Conservation (phyloP, 768 basidiomycete species). For the Hericium alpestre region DNA sequence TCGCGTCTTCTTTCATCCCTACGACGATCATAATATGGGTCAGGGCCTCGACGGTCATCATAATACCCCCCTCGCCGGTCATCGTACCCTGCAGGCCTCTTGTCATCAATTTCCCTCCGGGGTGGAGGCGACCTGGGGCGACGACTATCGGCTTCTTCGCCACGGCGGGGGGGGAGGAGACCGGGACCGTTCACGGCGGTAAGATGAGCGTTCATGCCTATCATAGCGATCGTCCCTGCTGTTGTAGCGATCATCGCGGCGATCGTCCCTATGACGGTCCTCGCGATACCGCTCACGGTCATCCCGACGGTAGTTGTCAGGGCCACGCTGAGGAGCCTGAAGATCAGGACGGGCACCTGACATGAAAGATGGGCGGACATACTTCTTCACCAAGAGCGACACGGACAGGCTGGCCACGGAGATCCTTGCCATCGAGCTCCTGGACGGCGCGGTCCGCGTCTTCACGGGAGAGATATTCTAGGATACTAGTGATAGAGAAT, state of each 20-base stretch:
- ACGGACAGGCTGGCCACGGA: conserved; percentile 73
- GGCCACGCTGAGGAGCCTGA: conserved; percentile 39
- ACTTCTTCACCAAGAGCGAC: conserved; percentile 59
- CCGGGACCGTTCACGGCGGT: conserved; percentile 74
- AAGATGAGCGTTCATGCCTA: conserved; percentile 28
- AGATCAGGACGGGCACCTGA: conserved; percentile 1
- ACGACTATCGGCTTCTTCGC: conserved; percentile 57
- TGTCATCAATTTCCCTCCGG: conserved; percentile 74
- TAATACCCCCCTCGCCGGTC: conserved; percentile 66
- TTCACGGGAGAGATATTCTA: conserved; percentile 81
- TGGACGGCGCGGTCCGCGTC: conserved; percentile 93
- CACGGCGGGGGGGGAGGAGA: conserved; percentile 54
- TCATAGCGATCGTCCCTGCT: conserved; percentile 22
- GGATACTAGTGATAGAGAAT: conserved; percentile 41
- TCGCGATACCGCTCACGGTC: conserved; percentile 37
- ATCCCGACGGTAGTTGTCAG: conserved; percentile 70
- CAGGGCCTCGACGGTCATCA: conserved; percentile 77
- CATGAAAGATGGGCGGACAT: conserved; percentile 17
- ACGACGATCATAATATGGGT: conserved; percentile 81
- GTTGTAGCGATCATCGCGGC: conserved; percentile 50
- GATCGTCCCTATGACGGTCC: conserved; percentile 25
- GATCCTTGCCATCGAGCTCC: conserved; percentile 76
- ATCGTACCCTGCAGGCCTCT: conserved; percentile 88
- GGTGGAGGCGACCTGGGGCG: conserved; percentile 79
- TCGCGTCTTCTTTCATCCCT: conserved; percentile 79